Base-by-base conservation (phyloP, 805 yeast species). In the Candida oleophila region DNA sequence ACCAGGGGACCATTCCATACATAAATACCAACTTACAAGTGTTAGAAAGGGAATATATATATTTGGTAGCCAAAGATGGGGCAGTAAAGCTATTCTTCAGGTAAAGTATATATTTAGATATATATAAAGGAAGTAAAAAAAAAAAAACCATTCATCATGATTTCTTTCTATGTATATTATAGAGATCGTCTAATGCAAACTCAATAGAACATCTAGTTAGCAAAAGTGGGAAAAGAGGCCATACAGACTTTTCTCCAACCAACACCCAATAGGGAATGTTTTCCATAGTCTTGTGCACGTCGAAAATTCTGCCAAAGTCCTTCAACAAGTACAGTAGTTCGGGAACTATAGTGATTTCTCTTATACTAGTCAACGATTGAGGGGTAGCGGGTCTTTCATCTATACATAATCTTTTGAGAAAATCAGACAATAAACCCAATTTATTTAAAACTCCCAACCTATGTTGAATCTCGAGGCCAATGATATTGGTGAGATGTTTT, bases 131-230 rank as follows among this genome's bases (percentile, higher is more conserved):
- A 33, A 33, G 15, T 7, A 33, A 33, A 7, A 33, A 64, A 69
- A 16, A 68, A 61, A 55, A 48, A 19, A 16, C 9, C 36, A 14
- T 22, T 28, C 39, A 33, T 19, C 39, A 52, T 34, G 52, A 53
- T 38, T 49, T 58, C 50, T 65, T 70, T 49, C 71, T 59, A 57
- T 70, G 76, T 38, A 68, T 58, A 53, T 71, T 78, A 61, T 79
- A 87, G 57, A 80, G 77, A 62, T 85, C 89, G 61, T 91, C 96
- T 46, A 92, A 71, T 21, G 90, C 86, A 66, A 86, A 89, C 70
- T 92, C 99, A 45, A 92, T 86, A 1, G 91, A 82, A 57, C 97
- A 88, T 41, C 99, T 73, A 1, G 96, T 86, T 82, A 90, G 84
- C 25, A 94, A 72, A 33, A 90, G 70, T 0, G 96, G 89, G 50